These are phyloP conservation scores for Rhizopus delemar DNA, from an alignment of 371 early-diverging fungal genomes.

Conservation along the genomic window DNA sequence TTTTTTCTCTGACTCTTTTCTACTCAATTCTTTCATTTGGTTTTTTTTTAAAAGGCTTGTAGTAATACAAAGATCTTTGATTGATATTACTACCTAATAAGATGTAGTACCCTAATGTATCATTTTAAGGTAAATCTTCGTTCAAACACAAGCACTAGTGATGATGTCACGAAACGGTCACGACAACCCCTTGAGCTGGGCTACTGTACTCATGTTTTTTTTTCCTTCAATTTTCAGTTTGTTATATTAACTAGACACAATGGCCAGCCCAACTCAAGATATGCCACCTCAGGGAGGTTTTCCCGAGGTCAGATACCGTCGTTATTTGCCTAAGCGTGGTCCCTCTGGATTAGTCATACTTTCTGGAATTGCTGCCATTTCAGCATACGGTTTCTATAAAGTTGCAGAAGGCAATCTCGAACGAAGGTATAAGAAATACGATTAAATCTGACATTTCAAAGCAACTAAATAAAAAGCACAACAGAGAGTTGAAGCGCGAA, in stretches of 20 bases:
- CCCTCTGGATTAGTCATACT: slow-evolving; percentile 72
- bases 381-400: slow-evolving; percentile 59
- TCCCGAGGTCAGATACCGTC: slow-evolving; percentile 78
- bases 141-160: no score
- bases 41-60: no score
- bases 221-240: neutral
- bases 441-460: neutral
- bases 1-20: no score
- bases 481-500: slow-evolving; percentile 90
- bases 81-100: no score
- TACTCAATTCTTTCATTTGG: no score
- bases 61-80: no score
- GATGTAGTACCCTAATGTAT: no score
- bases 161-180: neutral
- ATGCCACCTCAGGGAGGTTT: slow-evolving; percentile 76
- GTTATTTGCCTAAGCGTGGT: slow-evolving; percentile 87
- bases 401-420: slow-evolving; percentile 73
- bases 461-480: neutral
- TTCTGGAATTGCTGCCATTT: slow-evolving; percentile 55
- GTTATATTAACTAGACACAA: slow-evolving; percentile 2
- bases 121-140: no score
- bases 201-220: neutral
- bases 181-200: neutral
- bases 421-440: slow-evolving; percentile 57
- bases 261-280: slow-evolving; percentile 57